Percentiles rank a stretch among this genome's conserved stretches.
These are phyloP conservation scores for Rhododendron simsii DNA, from an alignment of 148 eudicot species.

Conservation along the genomic window DNA sequence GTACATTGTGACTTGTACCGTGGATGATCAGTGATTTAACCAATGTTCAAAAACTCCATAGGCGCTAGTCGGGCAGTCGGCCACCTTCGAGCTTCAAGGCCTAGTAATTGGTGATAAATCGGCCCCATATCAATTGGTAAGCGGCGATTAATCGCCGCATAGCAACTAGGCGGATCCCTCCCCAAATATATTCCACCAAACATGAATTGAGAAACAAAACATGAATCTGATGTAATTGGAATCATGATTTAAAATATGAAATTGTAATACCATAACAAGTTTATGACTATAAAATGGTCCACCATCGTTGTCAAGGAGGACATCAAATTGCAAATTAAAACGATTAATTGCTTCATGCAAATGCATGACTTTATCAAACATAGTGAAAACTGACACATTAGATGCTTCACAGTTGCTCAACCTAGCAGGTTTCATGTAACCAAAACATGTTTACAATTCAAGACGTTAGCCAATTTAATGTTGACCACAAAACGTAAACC, in stretches of 20 bases:
- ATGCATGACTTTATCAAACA: background rate
- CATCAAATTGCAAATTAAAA: background rate
- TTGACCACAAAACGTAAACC: background rate
- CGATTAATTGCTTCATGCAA: background rate
- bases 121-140: too few species aligned
- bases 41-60: background rate
- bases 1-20: background rate
- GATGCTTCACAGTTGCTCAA: background rate
- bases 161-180: background rate
- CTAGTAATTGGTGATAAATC: too few species aligned
- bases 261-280: background rate
- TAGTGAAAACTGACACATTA: background rate
- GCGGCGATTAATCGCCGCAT: too few species aligned
- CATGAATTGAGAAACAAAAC: background rate
- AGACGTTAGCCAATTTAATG: background rate
- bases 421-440: background rate
- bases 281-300: background rate
- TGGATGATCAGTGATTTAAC: background rate
- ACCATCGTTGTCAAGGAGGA: background rate
- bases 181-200: background rate
- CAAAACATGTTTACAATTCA: background rate
- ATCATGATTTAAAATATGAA: background rate
- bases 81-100: too few species aligned
- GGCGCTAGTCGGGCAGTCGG: too few species aligned
- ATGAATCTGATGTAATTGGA: background rate